These are phyloP conservation scores for Vitellaria paradoxa DNA, from an alignment of 179 eudicot species.

Conservation along the genomic window DNA sequence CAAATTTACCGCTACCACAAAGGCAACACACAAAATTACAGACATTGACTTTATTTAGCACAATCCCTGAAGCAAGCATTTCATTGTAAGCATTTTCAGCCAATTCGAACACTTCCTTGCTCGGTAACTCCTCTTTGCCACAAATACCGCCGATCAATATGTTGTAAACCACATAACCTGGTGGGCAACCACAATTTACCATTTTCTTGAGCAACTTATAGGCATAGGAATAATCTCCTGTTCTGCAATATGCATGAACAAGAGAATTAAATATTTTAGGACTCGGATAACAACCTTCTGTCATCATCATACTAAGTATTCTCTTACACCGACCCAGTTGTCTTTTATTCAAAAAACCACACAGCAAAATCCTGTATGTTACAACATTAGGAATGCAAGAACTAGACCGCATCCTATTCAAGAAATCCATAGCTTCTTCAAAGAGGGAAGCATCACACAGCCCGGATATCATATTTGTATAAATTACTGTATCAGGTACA, in stretches of 20 bases:
- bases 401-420: constrained; percentile 66
- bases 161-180: constrained; percentile 82
- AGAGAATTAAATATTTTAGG: constrained; percentile 71
- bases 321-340: constrained; percentile 80
- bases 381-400: constrained; percentile 76
- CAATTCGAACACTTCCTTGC: constrained; percentile 48
- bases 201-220: constrained; percentile 72
- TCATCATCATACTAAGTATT: constrained; percentile 75
- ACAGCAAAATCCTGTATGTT: constrained; percentile 70
- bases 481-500: constrained; percentile 66
- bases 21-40: constrained; percentile 68
- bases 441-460: constrained; percentile 89
- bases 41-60: constrained; percentile 73
- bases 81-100: constrained; percentile 72
- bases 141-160: constrained; percentile 89
- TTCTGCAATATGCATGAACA: constrained; percentile 68
- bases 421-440: constrained; percentile 84
- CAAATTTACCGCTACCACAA: constrained; percentile 76
- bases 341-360: constrained; percentile 69
- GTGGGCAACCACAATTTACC: constrained; percentile 56
- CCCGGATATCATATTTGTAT: constrained; percentile 81
- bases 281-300: constrained; percentile 92
- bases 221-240: constrained; percentile 70
- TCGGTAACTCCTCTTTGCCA: constrained; percentile 55
- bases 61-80: constrained; percentile 65